Conservation (phyloP, 257 asterid species). For the Haberlea rhodopensis region DNA sequence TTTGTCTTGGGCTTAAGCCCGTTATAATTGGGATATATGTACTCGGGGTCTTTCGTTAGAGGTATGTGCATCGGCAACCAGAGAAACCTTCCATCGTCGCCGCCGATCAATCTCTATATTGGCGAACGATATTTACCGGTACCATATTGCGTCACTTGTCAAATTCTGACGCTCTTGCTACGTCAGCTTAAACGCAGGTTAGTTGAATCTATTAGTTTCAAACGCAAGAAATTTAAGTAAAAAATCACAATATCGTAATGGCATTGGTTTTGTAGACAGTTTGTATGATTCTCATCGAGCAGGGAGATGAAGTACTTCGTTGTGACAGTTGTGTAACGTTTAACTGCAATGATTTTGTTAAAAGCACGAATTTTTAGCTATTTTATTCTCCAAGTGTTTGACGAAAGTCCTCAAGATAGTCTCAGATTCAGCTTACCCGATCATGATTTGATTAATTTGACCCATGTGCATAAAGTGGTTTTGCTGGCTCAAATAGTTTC, state of each 20-base stretch:
- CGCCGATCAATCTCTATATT: too few species aligned
- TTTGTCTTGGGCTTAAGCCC: too few species aligned
- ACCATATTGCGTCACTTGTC: neutral
- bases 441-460: constrained; percentile 6
- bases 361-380: neutral
- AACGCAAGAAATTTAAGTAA: neutral
- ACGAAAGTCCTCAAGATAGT: constrained; percentile 24
- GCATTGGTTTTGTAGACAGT: too few species aligned
- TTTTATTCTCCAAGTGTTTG: constrained; percentile 33
- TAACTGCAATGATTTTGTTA: neutral
- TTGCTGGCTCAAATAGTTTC: constrained; percentile 5
- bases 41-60: too few species aligned
- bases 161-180: neutral
- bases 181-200: neutral
- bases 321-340: too few species aligned
- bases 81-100: too few species aligned
- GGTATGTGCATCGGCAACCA: too few species aligned
- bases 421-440: constrained; percentile 13
- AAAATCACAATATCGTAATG: neutral
- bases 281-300: too few species aligned
- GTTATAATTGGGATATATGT: too few species aligned
- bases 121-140: neutral
- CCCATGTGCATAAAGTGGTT: constrained; percentile 2
- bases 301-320: too few species aligned
- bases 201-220: neutral